Evolutionary conservation across 2,329 filamentous ascomycete species (phyloP).

Genomic region (Microdochium trichocladiopsis): DNA sequence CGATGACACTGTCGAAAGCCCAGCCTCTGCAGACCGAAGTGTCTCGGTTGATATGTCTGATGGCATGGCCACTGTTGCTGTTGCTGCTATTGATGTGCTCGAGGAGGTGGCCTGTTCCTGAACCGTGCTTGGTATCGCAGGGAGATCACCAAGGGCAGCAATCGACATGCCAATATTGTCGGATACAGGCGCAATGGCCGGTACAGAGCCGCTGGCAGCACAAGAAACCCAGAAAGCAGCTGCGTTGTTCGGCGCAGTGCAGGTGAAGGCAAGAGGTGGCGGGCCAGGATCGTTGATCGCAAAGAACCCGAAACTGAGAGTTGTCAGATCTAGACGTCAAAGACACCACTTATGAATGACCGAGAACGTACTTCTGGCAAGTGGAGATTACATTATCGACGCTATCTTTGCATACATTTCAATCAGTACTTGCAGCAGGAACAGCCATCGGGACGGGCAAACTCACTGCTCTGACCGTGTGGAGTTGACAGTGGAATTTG

Average conservation of each 20-base stretch:
- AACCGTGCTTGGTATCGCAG: not conserved
- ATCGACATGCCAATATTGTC: not conserved
- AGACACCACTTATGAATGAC: not conserved
- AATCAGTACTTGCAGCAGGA: not conserved
- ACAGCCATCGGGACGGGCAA: not conserved
- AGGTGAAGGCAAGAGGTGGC: not conserved
- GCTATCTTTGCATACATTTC: not conserved
- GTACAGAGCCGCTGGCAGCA: not conserved
- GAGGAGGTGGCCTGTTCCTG: not conserved
- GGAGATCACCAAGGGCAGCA: not conserved
- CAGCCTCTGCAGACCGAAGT: not conserved
- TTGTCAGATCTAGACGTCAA: not conserved
- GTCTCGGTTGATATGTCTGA: not conserved
- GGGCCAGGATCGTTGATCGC: not conserved
- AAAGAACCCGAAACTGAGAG: not conserved
- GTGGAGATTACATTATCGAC: not conserved
- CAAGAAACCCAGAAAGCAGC: not conserved
- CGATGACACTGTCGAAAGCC: too few relatives aligned
- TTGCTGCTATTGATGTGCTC: not conserved
- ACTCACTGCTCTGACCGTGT: not conserved
- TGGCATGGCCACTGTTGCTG: not conserved
- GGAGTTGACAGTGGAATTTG: not conserved
- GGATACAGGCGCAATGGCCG: not conserved
- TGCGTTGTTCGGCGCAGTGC: not conserved
- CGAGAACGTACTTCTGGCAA: not conserved